A percentile compares a stretch with the other conserved stretches of the same genome.
Conservation (phyloP, 345 rosid genomes). For the Cardamine occulta region DNA sequence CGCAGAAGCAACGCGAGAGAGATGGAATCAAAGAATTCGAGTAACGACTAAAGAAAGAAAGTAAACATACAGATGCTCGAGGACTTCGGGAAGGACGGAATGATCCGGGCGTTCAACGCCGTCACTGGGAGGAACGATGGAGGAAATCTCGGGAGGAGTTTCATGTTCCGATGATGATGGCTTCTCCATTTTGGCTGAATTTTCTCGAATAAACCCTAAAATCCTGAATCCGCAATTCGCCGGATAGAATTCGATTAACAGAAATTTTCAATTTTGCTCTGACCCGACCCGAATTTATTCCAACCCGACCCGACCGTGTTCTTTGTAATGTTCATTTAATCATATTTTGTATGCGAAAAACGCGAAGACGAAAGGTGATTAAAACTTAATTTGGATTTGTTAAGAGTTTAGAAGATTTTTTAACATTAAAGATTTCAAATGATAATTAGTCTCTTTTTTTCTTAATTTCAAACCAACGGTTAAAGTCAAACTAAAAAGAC, state of each 20-base stretch:
- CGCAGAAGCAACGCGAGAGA: conserved; percentile 13
- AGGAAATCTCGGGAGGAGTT: conserved; percentile 13
- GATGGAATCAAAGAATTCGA: background rate
- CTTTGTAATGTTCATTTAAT: too few relatives aligned
- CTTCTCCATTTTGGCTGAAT: conserved; percentile 32
- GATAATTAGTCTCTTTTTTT: too few relatives aligned
- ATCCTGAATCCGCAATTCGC: background rate
- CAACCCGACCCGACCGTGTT: background rate
- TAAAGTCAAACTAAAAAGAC: too few relatives aligned
- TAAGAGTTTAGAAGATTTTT: too few relatives aligned
- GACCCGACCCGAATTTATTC: conserved; percentile 5
- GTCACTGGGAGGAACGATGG: conserved; percentile 31
- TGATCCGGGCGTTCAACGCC: conserved; percentile 18
- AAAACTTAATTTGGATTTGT: too few relatives aligned
- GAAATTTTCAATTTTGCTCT: background rate
- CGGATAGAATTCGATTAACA: background rate
- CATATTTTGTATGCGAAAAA: too few relatives aligned
- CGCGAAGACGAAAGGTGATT: too few relatives aligned
- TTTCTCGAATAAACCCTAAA: conserved; percentile 20
- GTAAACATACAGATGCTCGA: conserved; percentile 31
- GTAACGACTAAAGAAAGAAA: conserved; percentile 1
- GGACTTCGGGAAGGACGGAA: conserved; percentile 18
- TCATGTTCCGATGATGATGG: conserved; percentile 31
- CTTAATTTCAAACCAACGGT: too few relatives aligned
- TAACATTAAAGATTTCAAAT: too few relatives aligned